Base-by-base conservation (phyloP, 2,329 filamentous ascomycete genomes). In the Fusarium sp. region DNA sequence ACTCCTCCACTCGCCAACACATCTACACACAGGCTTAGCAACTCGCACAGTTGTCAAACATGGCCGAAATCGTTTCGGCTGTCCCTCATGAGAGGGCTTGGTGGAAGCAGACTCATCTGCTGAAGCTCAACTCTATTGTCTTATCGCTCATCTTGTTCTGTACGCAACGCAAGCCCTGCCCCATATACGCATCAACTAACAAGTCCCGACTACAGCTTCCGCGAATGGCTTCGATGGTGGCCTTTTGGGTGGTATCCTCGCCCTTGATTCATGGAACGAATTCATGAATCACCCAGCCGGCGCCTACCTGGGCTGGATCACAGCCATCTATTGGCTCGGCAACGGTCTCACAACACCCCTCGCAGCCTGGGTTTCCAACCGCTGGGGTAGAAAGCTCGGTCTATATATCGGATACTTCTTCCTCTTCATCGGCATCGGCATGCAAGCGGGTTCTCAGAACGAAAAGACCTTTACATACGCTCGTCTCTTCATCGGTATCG, bases 251-350 rank as follows among this genome's bases (percentile, higher is more conserved):
- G 67, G 66, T 4, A 35, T 75, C 4, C 61, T 76, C 6, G 74
- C 72, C 33, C 72, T 77, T 50, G 63, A 71, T 17, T 50, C 37
- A 3, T 78, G 75, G 75, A 76, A 78, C 32, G 20, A 32, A 7
- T 78, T 78, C 45, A 78, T 76, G 75, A 10, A 69, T 6, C 47
- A 63, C 14, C 76, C 74, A 0, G 63, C 64, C 3, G 75, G 75
- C 12, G 63, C 70, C 35, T 72, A 75, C 43, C 74, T 78, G 0
- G 76, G 75, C 11, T 78, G 72, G 68, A 76, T 78, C 32, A 76
- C 70, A 0, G 75, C 75, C n/a, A 76, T 75, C 12, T 76, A 78
- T 68, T 76, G 73, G 72, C 68, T 77, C 2, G 67, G 72, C 25
- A 76, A 76, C 62, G 76, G 73, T 9, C 25, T 78, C 27, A 67